These are phyloP conservation scores for Avena insularis DNA, from an alignment of 176 grass and related monocot genomes.

Conservation along the genomic window DNA sequence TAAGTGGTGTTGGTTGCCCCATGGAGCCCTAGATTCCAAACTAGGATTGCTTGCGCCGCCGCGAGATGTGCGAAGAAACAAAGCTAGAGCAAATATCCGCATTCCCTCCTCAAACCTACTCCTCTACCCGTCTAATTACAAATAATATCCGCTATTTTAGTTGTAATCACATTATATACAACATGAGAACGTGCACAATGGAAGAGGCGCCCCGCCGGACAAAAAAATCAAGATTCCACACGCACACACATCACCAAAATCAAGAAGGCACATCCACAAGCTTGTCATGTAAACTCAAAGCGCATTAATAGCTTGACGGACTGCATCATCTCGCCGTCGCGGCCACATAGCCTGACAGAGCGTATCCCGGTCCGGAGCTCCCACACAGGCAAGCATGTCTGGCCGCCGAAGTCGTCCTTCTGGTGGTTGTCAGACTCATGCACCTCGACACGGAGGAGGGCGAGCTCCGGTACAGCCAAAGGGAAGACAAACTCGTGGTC, in stretches of 20 bases:
- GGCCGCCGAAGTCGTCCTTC: slow-evolving; percentile 77
- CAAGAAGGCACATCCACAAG: not conserved
- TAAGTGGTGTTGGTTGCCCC: too few species aligned
- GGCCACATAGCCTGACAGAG: slow-evolving; percentile 54
- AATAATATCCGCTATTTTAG: not conserved
- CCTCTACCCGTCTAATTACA: too few species aligned
- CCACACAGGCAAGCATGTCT: slow-evolving; percentile 80
- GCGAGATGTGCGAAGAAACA: too few species aligned
- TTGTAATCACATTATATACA: slow-evolving; percentile 16
- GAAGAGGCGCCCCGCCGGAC: not conserved
- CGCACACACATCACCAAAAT: not conserved
- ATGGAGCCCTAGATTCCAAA: too few species aligned
- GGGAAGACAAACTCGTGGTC: slow-evolving; percentile 68
- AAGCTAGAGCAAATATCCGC: too few species aligned
- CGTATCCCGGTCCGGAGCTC: slow-evolving; percentile 70
- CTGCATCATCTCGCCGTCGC: slow-evolving; percentile 36
- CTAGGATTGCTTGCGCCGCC: too few species aligned
- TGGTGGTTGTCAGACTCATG: slow-evolving; percentile 75
- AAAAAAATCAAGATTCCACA: not conserved
- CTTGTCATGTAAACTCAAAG: slow-evolving; percentile 55
- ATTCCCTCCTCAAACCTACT: too few species aligned
- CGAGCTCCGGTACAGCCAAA: slow-evolving; percentile 69
- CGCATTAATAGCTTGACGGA: slow-evolving; percentile 89
- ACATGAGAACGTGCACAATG: not conserved
- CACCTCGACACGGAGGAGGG: slow-evolving; percentile 81